A percentile compares a stretch with the other conserved stretches of the same genome.
These are phyloP conservation scores for Pseudozyma hubeiensis DNA, from an alignment of 1,284 basidiomycete species.

Conservation along the genomic window DNA sequence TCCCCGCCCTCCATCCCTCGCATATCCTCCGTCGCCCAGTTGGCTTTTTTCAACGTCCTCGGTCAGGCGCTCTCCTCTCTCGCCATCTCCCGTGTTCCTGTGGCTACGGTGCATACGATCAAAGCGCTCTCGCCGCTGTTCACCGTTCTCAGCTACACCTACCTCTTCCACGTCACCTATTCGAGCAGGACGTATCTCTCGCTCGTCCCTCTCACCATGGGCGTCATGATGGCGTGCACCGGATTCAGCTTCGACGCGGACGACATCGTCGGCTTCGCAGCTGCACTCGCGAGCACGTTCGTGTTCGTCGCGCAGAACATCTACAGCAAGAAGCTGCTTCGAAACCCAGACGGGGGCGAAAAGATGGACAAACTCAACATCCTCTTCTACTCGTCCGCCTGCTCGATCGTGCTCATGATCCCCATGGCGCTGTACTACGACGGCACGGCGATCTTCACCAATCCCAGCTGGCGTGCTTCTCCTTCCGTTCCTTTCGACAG, in stretches of 20 bases:
- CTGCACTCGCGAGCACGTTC: conserved; percentile 48
- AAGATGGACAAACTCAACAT: conserved; percentile 98
- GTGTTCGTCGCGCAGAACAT: conserved; percentile 99
- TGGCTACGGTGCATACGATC: conserved; percentile 90
- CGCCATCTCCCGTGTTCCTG: conserved; percentile 93
- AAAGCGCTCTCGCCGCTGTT: conserved; percentile 96
- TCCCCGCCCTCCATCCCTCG: conserved; percentile 78
- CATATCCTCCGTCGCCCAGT: conserved; percentile 82
- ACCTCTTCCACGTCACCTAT: conserved; percentile 92
- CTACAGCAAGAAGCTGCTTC: conserved; percentile 98
- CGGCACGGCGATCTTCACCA: conserved; percentile 17
- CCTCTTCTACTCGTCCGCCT: conserved; percentile 91
- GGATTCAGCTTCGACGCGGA: conserved; percentile 85
- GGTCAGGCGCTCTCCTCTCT: conserved; percentile 97
- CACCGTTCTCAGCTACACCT: conserved; percentile 92
- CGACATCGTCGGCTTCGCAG: conserved; percentile 51
- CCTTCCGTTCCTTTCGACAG: conserved; percentile 11
- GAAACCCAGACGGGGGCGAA: conserved; percentile 28
- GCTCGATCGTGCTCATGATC: conserved; percentile 79
- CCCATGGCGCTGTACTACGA: conserved; percentile 65
- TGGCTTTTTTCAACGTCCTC: conserved; percentile 91
- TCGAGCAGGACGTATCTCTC: conserved; percentile 90
- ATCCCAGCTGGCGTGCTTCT: conserved; percentile 16
- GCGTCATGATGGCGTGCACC: conserved; percentile 97
- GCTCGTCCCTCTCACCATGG: conserved; percentile 90